Evolutionary conservation across 306 rosid species (phyloP), one percentile per base, ranked within the genome.

Genomic region (Quercus rubra): DNA sequence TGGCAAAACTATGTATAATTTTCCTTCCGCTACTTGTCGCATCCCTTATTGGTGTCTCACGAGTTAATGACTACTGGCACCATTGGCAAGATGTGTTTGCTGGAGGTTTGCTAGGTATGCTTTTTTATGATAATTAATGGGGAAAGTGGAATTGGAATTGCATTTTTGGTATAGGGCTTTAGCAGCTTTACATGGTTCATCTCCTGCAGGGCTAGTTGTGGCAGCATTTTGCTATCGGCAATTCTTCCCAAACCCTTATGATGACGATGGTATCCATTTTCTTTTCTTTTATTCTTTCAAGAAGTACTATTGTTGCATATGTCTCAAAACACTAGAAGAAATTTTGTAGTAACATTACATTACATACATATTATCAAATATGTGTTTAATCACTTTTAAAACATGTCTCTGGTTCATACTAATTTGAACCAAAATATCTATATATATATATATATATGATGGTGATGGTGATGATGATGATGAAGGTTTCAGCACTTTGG

Each of bases 71-170:
- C 81, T 94, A 94, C 79, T 92, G 99, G 99, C 99, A 94, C 83
- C 99, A 92, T 82, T 94, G 99, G 99, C 92, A 88, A 84, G 98
- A 94, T 77, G 97, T 94, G 11, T 92, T 94, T 64, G 91, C 91
- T 17, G 99, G 97, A 69, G 93, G 88, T 12, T 61, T 94, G 71
- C 61, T 94, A 74, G 98, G 98, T 94, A 63, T 57, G 81, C 79
- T 54, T 12, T 67, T 27, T 12, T 63, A 33, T 67, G 1, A 52
- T 35, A 2, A 18, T 62, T 4, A 6, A 9, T 3, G 10, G 4
- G 9, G 76, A 51, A 71, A 71, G 72, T 7, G n/a, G n/a, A 67
- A 52, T n/a, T n/a, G 69, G 61, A 18, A 57, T 41, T 58, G 6
- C 46, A 30, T 72, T 49, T 57, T 55, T 41, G 74, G 3, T 66